These are phyloP conservation scores for Penstemon newberryi DNA, from an alignment of 257 asterid genomes.

Conservation along the genomic window DNA sequence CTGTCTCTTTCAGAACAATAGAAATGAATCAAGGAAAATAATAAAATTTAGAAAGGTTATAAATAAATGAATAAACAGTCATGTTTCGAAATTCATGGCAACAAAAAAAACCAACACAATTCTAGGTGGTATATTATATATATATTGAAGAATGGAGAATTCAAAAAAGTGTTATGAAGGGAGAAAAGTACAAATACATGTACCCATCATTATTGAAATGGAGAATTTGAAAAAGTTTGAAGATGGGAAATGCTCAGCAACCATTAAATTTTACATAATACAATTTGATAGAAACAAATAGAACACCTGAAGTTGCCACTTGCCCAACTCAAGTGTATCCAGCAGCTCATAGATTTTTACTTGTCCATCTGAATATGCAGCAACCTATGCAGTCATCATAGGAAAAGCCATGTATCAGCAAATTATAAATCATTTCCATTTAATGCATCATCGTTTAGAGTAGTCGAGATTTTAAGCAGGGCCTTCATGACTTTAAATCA, in stretches of 20 bases:
- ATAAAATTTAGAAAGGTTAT: background rate
- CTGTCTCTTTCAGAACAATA: slow-evolving; percentile 10
- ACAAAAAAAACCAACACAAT: too few relatives aligned
- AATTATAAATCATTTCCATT: background rate
- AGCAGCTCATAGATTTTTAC: slow-evolving; percentile 74
- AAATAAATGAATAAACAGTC: background rate
- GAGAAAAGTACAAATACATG: background rate
- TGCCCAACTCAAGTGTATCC: slow-evolving; percentile 79
- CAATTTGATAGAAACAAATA: slow-evolving; percentile 19
- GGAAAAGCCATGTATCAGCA: slow-evolving; percentile 3
- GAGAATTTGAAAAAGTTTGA: background rate
- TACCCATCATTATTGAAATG: background rate
- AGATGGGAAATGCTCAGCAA: background rate
- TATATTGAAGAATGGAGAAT: too few relatives aligned
- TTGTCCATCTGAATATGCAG: slow-evolving; percentile 85
- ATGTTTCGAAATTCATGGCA: too few relatives aligned
- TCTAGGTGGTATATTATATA: too few relatives aligned
- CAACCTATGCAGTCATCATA: slow-evolving; percentile 52
- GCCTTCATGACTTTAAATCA: too few relatives aligned
- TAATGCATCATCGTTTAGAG: background rate
- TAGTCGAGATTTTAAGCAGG: too few relatives aligned
- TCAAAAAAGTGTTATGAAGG: background rate
- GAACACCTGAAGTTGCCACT: slow-evolving; percentile 96
- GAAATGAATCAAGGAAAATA: slow-evolving; percentile 3
- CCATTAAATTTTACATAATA: slow-evolving; percentile 4